These are phyloP conservation scores for Colletotrichum siamense DNA, from an alignment of 2,329 filamentous ascomycete genomes.

Conservation along the genomic window DNA sequence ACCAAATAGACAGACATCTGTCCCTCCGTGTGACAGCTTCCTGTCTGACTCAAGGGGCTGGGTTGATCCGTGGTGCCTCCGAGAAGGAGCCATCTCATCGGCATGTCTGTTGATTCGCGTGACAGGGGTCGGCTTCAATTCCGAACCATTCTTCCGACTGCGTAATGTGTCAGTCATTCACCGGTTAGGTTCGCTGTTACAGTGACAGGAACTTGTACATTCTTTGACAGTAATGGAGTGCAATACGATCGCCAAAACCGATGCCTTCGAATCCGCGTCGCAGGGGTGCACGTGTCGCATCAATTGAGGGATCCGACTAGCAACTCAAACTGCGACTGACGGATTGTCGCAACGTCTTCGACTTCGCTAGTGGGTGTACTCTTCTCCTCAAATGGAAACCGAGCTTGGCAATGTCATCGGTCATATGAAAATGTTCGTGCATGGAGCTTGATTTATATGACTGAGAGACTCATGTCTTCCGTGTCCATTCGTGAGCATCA, in stretches of 20 bases:
- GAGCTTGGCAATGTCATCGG: neutral
- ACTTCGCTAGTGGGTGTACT: neutral
- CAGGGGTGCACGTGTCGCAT: fast-evolving
- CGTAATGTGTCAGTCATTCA: neutral
- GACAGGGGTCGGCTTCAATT: neutral
- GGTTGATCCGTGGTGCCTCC: fast-evolving
- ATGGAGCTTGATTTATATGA: neutral
- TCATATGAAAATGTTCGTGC: neutral
- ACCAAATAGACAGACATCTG: fast-evolving
- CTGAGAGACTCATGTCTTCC: fast-evolving
- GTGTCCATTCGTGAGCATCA: neutral
- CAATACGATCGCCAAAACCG: neutral
- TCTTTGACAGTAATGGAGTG: neutral
- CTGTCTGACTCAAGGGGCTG: fast-evolving
- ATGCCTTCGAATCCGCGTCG: neutral
- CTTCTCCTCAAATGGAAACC: neutral
- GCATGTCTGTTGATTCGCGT: neutral
- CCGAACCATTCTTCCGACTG: neutral
- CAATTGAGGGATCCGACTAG: neutral
- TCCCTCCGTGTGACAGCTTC: fast-evolving
- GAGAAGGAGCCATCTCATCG: neutral
- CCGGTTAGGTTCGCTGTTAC: fast-evolving
- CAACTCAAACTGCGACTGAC: too few species aligned
- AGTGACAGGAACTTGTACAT: neutral
- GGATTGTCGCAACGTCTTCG: too few species aligned